These are phyloP conservation scores for Hymenoscyphus linearis DNA, from an alignment of 2,329 filamentous ascomycete genomes.

Conservation along the genomic window DNA sequence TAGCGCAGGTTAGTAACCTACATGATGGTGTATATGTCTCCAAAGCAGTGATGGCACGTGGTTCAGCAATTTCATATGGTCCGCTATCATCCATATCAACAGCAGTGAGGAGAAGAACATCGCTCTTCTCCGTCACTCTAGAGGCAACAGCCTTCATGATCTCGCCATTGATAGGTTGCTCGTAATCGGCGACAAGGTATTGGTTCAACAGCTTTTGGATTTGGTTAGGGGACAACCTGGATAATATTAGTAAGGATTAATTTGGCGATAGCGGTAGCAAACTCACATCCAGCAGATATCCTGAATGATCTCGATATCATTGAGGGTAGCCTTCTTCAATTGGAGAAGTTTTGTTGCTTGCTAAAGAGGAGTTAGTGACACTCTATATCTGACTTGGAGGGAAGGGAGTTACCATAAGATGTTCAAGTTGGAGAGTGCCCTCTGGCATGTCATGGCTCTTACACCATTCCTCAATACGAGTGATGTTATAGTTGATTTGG, in stretches of 20 bases:
- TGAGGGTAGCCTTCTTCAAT: constrained; percentile 96
- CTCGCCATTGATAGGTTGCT: constrained; percentile 98
- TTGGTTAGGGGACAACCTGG: constrained; percentile 91
- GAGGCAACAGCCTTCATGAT: constrained; percentile 99
- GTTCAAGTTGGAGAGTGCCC: constrained; percentile 92
- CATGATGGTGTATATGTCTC: constrained; percentile 98
- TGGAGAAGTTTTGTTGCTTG: constrained; percentile 98
- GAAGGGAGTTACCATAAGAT: constrained; percentile 71
- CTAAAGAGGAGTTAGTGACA: constrained; percentile 37
- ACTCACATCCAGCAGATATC: constrained; percentile 99
- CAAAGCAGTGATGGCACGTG: constrained; percentile 87
- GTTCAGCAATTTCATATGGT: constrained; percentile 97
- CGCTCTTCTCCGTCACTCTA: constrained; percentile 95
- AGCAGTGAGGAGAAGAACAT: constrained; percentile 85
- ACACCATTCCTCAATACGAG: constrained; percentile 98
- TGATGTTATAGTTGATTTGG: constrained; percentile 99
- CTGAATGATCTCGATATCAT: constrained; percentile 99
- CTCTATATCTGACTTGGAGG: not conserved
- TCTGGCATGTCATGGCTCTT: constrained; percentile 99
- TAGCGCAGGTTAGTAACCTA: constrained; percentile 43
- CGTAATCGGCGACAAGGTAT: constrained; percentile 96
- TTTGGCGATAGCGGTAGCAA: not conserved
- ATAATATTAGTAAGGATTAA: constrained; percentile 7
- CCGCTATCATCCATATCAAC: constrained; percentile 99
- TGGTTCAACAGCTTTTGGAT: constrained; percentile 99